Percentiles rank a stretch among this genome's conserved stretches.
These are phyloP conservation scores for Cyberlindnera mycetangii DNA, from an alignment of 805 yeast species.

Conservation along the genomic window DNA sequence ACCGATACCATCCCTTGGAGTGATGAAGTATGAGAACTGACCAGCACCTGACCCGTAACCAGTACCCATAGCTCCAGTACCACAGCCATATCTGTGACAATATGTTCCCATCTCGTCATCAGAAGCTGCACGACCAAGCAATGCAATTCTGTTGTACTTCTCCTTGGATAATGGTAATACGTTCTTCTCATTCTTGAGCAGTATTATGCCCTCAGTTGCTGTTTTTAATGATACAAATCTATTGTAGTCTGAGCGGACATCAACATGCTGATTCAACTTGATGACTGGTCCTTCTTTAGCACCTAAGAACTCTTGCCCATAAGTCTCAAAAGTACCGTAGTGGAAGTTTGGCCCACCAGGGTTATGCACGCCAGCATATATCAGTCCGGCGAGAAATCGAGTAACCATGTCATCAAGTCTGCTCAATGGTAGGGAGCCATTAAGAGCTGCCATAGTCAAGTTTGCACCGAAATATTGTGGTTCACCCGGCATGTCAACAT, in stretches of 20 bases:
- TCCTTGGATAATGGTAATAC: slow-evolving; percentile 47
- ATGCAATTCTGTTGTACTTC: slow-evolving; percentile 39
- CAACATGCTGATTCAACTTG: slow-evolving; percentile 46
- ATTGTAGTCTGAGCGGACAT: slow-evolving; percentile 38
- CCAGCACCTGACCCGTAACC: slow-evolving; percentile 66
- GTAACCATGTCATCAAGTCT: slow-evolving; percentile 49
- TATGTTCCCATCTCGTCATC: slow-evolving; percentile 55
- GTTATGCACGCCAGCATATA: slow-evolving; percentile 40
- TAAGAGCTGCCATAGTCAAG: slow-evolving; percentile 37
- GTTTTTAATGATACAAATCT: slow-evolving; percentile 38
- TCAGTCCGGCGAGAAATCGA: slow-evolving; percentile 39
- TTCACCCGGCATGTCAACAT: slow-evolving; percentile 48
- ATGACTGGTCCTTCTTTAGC: slow-evolving; percentile 35
- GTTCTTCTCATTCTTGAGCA: slow-evolving; percentile 48
- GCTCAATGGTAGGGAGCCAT: slow-evolving; percentile 38
- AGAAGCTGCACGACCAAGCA: slow-evolving; percentile 56
- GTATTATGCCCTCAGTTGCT: slow-evolving; percentile 49
- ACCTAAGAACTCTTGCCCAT: slow-evolving; percentile 34
- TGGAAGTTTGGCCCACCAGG: slow-evolving; percentile 36
- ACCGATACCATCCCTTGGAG: slow-evolving; percentile 53
- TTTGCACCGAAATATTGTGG: slow-evolving; percentile 39
- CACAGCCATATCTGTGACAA: slow-evolving; percentile 53
- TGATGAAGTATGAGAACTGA: slow-evolving; percentile 45
- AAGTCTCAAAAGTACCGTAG: slow-evolving; percentile 39
- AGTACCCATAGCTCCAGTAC: slow-evolving; percentile 47